Evolutionary conservation across 495 filamentous ascomycete genomes (phyloP).

Genomic region (Penicillium waksmanii): DNA sequence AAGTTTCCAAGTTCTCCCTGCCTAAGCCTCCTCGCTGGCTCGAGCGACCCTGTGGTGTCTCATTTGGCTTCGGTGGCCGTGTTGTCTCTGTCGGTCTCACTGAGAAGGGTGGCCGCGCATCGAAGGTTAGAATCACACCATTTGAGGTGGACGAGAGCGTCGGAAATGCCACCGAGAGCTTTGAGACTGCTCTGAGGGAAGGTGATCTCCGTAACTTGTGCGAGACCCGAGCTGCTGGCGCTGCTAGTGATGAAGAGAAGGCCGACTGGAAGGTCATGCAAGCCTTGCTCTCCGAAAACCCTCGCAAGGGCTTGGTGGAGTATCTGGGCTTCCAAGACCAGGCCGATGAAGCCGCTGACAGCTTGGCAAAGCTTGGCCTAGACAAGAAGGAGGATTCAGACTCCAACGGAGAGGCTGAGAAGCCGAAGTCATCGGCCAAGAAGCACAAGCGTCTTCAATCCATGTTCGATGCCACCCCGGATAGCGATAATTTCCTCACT

Average conservation of each 20-base stretch:
- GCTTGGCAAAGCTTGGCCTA: conserved; percentile 48
- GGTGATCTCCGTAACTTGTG: conserved; percentile 81
- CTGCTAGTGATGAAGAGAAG: conserved; percentile 86
- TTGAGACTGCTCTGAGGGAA: conserved; percentile 78
- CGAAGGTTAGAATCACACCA: conserved; percentile 78
- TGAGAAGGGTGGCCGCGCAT: conserved; percentile 65
- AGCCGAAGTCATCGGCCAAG: conserved; percentile 51
- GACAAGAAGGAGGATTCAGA: conserved; percentile 46
- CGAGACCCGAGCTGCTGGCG: conserved; percentile 71
- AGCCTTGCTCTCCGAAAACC: conserved; percentile 80
- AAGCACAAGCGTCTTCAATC: conserved; percentile 71
- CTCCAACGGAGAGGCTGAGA: conserved; percentile 51
- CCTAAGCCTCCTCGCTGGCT: conserved; percentile 89
- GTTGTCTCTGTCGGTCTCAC: conserved; percentile 74
- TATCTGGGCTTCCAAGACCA: conserved; percentile 82
- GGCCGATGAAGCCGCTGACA: conserved; percentile 53
- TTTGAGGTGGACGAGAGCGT: conserved; percentile 90
- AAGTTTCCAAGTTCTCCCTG: conserved; percentile 85
- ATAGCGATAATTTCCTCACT: conserved; percentile 80
- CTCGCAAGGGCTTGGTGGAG: conserved; percentile 77
- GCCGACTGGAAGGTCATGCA: conserved; percentile 94
- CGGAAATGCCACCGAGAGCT: conserved; percentile 79
- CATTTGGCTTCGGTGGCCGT: conserved; percentile 96
- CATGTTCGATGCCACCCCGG: conserved; percentile 78
- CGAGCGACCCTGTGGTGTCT: conserved; percentile 79